phyloP scores from a whole-genome alignment of 208 protist species.

The Wallacemonas sp. region DNA sequence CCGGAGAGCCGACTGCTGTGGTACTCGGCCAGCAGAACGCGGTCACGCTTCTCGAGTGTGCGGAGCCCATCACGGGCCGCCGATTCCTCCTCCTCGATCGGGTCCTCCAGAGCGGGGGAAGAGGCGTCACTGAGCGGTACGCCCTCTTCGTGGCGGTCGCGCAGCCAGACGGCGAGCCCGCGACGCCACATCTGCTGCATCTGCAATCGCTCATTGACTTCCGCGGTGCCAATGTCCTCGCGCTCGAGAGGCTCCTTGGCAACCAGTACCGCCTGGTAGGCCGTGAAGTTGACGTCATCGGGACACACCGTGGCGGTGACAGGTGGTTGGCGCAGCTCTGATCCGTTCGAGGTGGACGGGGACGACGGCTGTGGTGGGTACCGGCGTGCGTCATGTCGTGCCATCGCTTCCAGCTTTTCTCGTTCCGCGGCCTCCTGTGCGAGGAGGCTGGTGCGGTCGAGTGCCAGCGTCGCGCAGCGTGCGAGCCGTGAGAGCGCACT shows the following conservation, averaged over 20 bases:
- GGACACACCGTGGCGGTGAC: too few relatives aligned
- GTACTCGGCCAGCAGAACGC: slow-evolving; percentile 10
- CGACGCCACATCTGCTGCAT: slow-evolving; percentile 7
- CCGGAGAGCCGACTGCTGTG: background rate
- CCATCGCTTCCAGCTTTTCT: too few relatives aligned
- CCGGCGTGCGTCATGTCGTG: too few relatives aligned
- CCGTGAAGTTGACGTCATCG: slow-evolving; percentile 2
- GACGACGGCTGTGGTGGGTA: too few relatives aligned
- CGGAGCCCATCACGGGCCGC: slow-evolving; percentile 3
- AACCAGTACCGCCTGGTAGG: slow-evolving; percentile 2
- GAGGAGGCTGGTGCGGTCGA: background rate
- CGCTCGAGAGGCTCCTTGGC: slow-evolving; percentile 4
- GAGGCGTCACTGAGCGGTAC: too few relatives aligned
- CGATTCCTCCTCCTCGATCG: slow-evolving; percentile 4
- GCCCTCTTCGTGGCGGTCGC: too few relatives aligned
- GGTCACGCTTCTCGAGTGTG: slow-evolving; percentile 7
- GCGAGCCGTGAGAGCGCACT: slow-evolving; percentile 1
- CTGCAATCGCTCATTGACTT: slow-evolving; percentile 3
- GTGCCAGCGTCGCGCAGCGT: background rate
- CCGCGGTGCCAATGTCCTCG: slow-evolving; percentile 4
- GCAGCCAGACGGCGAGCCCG: slow-evolving; percentile 10
- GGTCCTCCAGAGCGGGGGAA: slow-evolving; percentile 4
- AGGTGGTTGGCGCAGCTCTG: too few relatives aligned
- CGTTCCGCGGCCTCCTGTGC: background rate
- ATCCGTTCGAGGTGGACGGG: too few relatives aligned